Conservation (phyloP, 192 early-diverging fungal species). For the Fimicolochytrium jonesii region DNA sequence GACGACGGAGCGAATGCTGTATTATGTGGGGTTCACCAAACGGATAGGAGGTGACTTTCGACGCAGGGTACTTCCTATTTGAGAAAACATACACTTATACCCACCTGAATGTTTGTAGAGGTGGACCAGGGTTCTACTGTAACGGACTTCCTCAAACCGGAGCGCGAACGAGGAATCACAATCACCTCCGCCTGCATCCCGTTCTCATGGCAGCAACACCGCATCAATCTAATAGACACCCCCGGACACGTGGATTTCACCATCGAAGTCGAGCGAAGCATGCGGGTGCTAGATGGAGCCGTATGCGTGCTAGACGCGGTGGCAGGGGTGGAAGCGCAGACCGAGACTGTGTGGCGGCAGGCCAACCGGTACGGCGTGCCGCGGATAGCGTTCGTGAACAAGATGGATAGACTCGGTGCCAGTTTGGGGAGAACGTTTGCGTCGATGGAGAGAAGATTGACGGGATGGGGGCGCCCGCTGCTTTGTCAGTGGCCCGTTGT, state of each 20-base stretch:
- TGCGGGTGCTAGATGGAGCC: conserved; percentile 92
- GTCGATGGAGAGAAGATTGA: conserved; percentile 30
- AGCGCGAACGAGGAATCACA: conserved; percentile 91
- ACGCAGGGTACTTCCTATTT: too few species aligned
- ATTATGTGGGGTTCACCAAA: conserved; percentile 88
- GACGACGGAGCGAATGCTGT: conserved; percentile 96
- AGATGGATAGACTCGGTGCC: conserved; percentile 88
- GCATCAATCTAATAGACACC: conserved; percentile 92
- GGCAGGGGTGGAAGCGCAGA: conserved; percentile 95
- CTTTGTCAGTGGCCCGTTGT: conserved; percentile 70
- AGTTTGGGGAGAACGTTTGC: conserved; percentile 53
- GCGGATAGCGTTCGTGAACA: conserved; percentile 88
- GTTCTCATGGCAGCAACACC: conserved; percentile 58
- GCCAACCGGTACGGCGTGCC: conserved; percentile 72
- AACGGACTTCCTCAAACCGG: conserved; percentile 85
- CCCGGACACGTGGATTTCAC: conserved; percentile 97
- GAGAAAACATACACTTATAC: neutral
- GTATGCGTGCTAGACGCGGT: conserved; percentile 92
- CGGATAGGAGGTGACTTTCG: conserved; percentile 67
- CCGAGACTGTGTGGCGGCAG: conserved; percentile 89
- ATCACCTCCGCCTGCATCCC: conserved; percentile 92
- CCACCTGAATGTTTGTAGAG: conserved; percentile 38
- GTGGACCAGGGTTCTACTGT: conserved; percentile 92
- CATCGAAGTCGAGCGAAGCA: conserved; percentile 87
- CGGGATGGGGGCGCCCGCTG: conserved; percentile 56